Evolutionary conservation across 768 basidiomycete species (phyloP), one percentile per base, ranked within the genome.

Genomic region (Suillus hirtellus): DNA sequence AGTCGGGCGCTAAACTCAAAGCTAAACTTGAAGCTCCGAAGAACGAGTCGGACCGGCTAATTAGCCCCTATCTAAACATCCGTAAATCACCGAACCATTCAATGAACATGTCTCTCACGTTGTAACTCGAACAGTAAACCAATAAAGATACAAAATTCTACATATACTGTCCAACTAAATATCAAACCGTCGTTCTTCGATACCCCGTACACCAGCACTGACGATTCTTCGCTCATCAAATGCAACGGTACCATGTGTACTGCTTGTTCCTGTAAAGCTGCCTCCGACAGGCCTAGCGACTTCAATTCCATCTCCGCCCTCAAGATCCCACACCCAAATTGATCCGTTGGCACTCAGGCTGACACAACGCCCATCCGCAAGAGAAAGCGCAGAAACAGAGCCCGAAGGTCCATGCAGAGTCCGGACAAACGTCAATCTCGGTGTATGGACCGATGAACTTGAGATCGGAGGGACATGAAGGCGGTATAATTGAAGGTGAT

Each of bases 291-390:
- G 69, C 1, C 50, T 59, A 38, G 69, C 71, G 7, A 82, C 76
- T 67, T 79, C 78, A 12, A 73, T 70, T 49, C 78, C 75, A 34
- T 75, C 71, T 24, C 77, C 80, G 12, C 79, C 82, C 72, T 94
- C 92, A 38, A 94, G 79, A 75, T 94, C 92, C 92, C 92, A 94
- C 3, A 92, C 89, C 89, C 90, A 92, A 49, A 94, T 82, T 68
- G 84, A 84, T 46, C 90, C 90, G 71, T 91, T 86, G 40, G 75
- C 75, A 10, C 89, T 86, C 21, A 93, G 75, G 69, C 89, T 89
- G 35, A 94, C 89, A 66, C 92, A 94, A 3, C 92, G 85, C 27
- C 92, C 92, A 73, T 94, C 92, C 35, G 92, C 86, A 42, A 94
- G 79, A 17, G 89, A 83, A 24, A 94, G 80, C 4, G 89, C 83